phyloP scores from a whole-genome alignment of 2,329 filamentous ascomycete species.

The Chrysosporium keratinophilum region DNA sequence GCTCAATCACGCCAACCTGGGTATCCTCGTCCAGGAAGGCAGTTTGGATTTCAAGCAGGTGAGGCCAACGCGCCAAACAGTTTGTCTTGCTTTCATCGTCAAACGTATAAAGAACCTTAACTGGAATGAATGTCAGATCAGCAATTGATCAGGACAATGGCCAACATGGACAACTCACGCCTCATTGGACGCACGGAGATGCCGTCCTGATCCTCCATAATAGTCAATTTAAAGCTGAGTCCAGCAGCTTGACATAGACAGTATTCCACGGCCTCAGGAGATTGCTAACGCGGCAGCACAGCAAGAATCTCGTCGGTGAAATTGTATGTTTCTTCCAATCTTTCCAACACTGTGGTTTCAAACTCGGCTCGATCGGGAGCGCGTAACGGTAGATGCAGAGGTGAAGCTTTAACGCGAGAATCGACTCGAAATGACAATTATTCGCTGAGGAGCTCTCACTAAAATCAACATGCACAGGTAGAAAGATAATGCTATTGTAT shows the following conservation, averaged over 20 bases:
- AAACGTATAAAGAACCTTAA: constrained; percentile 96
- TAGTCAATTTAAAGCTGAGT: constrained; percentile 1
- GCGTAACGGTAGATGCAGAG: neutral
- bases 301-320: too few relatives aligned
- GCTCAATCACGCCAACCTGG: constrained; percentile 76
- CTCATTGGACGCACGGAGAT: constrained; percentile 55
- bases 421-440: neutral
- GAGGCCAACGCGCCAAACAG: constrained; percentile 76
- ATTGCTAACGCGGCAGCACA: too few relatives aligned
- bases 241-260: neutral
- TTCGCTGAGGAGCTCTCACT: neutral
- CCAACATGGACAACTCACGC: constrained; percentile 43
- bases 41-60: constrained; percentile 68
- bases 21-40: constrained; percentile 68
- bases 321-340: too few relatives aligned
- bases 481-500: neutral
- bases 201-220: constrained; percentile 41
- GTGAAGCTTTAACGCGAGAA: neutral
- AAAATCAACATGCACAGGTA: neutral
- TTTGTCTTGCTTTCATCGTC: constrained; percentile 80
- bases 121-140: constrained; percentile 39
- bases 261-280: neutral
- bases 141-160: constrained; percentile 7
- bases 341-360: neutral
- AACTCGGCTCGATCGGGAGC: neutral